Evolutionary conservation across 2,329 filamentous ascomycete genomes (phyloP), one percentile per base, ranked within the genome.

Genomic region (Stachybotrys chlorohalonatus): DNA sequence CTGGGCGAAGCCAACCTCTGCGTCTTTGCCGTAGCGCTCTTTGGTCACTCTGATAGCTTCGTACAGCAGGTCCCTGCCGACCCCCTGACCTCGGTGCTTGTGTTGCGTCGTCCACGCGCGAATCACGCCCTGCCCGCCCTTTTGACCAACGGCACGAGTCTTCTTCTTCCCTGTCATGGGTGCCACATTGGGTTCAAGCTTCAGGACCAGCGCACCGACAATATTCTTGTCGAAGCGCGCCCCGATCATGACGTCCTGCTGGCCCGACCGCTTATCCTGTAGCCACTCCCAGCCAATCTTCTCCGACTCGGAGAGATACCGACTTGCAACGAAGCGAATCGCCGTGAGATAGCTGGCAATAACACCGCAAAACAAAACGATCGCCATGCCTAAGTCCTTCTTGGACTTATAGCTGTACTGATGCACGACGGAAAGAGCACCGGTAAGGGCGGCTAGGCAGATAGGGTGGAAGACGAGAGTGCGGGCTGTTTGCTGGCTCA

Each of bases 91-190:
- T 31, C 91, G 80, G 68, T 90, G 90, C 60, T 78, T 76, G 52
- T 84, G 71, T 65, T 79, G 78, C 1, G 90, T 89, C 2, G 90
- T 93, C 90, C 91, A 96, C 1, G 88, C 90, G 31, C 88, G 82
- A 55, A 96, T 85, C 51, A 90, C 75, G 8, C 85, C 88, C 58
- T 80, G 81, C 53, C 86, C 86, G 42, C 84, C 82, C 59, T 74
- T 67, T 61, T 76, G 74, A 64, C 65, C 73, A 61, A 59, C 58
- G 51, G 63, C 68, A 61, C 66, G 72, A 72, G 64, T 65, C 66
- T 69, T 63, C 68, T 73, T 64, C 54, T 63, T 68, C 54, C 68
- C 68, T 17, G 63, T 63, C 57, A 58, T 53, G 56, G 62, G 56
- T 60, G 56, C 60, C 24, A 61, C 59, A 53, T 57, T 64, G 17